phyloP scores from a whole-genome alignment of 2,329 filamentous ascomycete species.

The Byssothecium circinans region DNA sequence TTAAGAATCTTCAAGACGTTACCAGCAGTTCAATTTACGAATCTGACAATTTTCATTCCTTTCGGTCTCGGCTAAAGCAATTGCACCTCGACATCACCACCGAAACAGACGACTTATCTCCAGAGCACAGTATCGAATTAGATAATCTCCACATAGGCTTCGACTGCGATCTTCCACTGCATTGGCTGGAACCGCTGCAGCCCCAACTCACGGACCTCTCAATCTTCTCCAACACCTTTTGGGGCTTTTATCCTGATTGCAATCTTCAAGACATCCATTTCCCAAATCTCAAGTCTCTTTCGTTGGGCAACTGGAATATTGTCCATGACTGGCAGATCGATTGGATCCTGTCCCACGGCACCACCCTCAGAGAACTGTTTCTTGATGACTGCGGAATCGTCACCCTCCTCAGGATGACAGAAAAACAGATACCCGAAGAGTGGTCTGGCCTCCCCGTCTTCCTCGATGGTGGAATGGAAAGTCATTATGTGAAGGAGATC shows the following conservation, averaged over 20 bases:
- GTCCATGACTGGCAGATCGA: slow-evolving; percentile 51
- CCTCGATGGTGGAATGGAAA: background rate
- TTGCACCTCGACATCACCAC: slow-evolving; percentile 23
- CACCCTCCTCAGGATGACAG: slow-evolving; percentile 5
- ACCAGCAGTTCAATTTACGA: slow-evolving; percentile 8
- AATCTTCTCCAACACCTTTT: slow-evolving; percentile 37
- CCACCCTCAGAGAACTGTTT: slow-evolving; percentile 46
- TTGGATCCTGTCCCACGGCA: slow-evolving; percentile 48
- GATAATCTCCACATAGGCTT: slow-evolving; percentile 20
- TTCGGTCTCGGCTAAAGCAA: slow-evolving; percentile 15
- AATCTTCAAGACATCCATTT: slow-evolving; percentile 45
- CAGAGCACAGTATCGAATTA: slow-evolving; percentile 15
- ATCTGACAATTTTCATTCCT: slow-evolving; percentile 14
- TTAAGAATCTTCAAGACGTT: slow-evolving; percentile 28
- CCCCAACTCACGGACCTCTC: slow-evolving; percentile 41
- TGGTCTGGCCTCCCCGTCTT: slow-evolving; percentile 4
- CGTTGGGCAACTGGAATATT: slow-evolving; percentile 48
- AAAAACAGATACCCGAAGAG: background rate
- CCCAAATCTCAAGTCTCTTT: slow-evolving; percentile 45
- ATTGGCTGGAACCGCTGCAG: slow-evolving; percentile 26
- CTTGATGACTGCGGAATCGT: slow-evolving; percentile 50
- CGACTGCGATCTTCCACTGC: slow-evolving; percentile 11
- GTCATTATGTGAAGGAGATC: slow-evolving; percentile 4
- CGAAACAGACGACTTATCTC: slow-evolving; percentile 13
- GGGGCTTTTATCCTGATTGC: slow-evolving; percentile 48